Percentiles rank a stretch among this genome's conserved stretches.
Evolutionary conservation across 2,329 filamentous ascomycete genomes (phyloP).

Genomic region (Epichloe sp.): DNA sequence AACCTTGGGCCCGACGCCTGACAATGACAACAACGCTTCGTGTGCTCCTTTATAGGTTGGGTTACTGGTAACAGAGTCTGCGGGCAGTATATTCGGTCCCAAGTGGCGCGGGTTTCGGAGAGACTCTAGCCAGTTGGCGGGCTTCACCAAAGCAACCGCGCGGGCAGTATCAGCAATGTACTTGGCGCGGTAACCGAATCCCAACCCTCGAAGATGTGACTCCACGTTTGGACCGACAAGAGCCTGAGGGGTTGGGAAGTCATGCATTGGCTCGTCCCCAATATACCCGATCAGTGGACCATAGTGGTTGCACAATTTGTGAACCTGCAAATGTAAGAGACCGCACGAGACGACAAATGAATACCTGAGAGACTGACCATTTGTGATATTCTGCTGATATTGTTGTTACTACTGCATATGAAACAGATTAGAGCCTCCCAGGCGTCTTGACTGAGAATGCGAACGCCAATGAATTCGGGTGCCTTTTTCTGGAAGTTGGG

Average conservation of each 20-base stretch:
- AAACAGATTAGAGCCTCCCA: constrained; percentile 93
- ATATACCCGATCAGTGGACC: constrained; percentile 63
- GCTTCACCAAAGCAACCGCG: constrained; percentile 54
- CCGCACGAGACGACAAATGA: too few relatives aligned
- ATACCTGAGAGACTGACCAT: constrained; percentile 48
- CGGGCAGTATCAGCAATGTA: constrained; percentile 81
- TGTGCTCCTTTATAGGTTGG: constrained; percentile 68
- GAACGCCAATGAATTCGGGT: constrained; percentile 75
- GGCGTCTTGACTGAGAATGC: constrained; percentile 85
- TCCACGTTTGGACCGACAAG: constrained; percentile 69
- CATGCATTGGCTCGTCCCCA: constrained; percentile 62
- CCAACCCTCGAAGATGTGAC: constrained; percentile 62
- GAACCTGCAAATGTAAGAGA: constrained; percentile 35
- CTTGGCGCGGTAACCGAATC: constrained; percentile 89
- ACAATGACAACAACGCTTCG: constrained; percentile 60
- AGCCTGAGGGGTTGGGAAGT: constrained; percentile 67
- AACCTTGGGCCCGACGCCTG: constrained; percentile 92
- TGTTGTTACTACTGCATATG: constrained; percentile 98
- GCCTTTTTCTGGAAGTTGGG: constrained; percentile 82
- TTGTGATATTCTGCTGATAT: constrained; percentile 85
- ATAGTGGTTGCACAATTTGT: constrained; percentile 81
- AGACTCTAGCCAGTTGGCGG: constrained; percentile 60
- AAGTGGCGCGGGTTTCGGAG: constrained; percentile 67
- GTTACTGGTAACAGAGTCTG: constrained; percentile 13
- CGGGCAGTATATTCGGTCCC: constrained; percentile 28